Evolutionary conservation across 2,329 filamentous ascomycete species (phyloP), one percentile per base, ranked within the genome.

Genomic region (Pseudogymnoascus sp.): DNA sequence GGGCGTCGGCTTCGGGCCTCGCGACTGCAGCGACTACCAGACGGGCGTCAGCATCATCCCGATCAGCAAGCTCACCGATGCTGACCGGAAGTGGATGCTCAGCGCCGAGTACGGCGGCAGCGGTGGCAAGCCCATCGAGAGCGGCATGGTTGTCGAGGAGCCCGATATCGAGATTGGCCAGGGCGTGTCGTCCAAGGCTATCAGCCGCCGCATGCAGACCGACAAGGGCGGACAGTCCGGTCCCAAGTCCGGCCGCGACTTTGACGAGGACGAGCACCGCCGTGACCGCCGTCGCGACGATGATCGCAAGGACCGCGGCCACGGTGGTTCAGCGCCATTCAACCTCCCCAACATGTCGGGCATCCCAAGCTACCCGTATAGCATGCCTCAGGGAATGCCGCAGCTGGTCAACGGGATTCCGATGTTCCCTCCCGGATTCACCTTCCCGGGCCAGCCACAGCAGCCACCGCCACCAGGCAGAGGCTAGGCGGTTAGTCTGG

Each of bases 141-240:
- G 83, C 12, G 91, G 92, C 41, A 84, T 99, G 76, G 88, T 92
- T 6, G 89, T 99, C 25, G 94, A 99, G 73, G 94, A 99, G 75
- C 94, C 94, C 2, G 94, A 99, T 71, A 99, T 99, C 68, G 94
- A 99, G 75, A 99, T 99, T 62, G 94, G 94, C 60, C 92, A 93
- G 16, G 94, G 94, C 61, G 95, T 99, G 12, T 97, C 92, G 16
- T 97, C 91, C 43, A 99, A 99, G 79, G 91, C 85, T 38, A 87
- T 88, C 64, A 86, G 83, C 67, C 79, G 85, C 16, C 82, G 85
- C 35, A 87, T 87, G 82, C 83, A 86, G 73, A 88, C 84, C 6
- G 85, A 88, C 70, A 83, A 84, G 69, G 82, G 84, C 60, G 85
- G 85, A 35, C 79, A 79, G 67, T 82, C 85, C 68, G 84, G 85